Conservation (phyloP, 192 early-diverging fungal species). For the Backusella tuberculispora region DNA sequence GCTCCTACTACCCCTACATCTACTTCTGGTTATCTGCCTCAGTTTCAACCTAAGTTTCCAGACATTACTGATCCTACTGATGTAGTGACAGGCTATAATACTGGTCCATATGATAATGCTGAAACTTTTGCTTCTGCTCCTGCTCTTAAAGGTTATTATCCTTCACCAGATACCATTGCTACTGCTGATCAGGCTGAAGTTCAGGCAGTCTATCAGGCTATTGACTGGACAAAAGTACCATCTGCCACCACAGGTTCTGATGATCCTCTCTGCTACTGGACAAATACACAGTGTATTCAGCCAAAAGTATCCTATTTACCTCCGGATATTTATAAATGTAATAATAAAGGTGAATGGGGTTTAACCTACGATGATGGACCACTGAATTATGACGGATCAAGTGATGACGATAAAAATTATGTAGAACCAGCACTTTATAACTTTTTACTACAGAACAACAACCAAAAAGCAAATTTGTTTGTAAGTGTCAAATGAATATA, state of each 20-base stretch:
- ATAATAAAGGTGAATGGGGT: slow-evolving; percentile 39
- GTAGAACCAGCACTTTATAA: slow-evolving; percentile 38
- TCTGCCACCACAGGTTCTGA: neutral
- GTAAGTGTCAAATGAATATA: slow-evolving; percentile 6
- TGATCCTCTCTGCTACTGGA: slow-evolving; percentile 33
- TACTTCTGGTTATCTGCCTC: slow-evolving; percentile 11
- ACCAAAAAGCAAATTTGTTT: slow-evolving; percentile 45
- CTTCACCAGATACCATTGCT: slow-evolving; percentile 21
- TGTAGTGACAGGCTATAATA: slow-evolving; percentile 6
- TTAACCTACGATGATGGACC: slow-evolving; percentile 54
- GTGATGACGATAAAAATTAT: slow-evolving; percentile 14
- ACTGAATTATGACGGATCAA: neutral
- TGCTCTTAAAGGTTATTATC: slow-evolving; percentile 29
- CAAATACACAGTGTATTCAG: slow-evolving; percentile 14
- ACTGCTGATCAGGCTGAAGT: slow-evolving; percentile 37
- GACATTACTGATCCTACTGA: slow-evolving; percentile 18
- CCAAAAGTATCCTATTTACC: slow-evolving; percentile 24
- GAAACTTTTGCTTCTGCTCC: neutral
- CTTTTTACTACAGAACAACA: slow-evolving; percentile 35
- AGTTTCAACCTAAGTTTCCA: slow-evolving; percentile 29
- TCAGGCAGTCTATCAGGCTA: slow-evolving; percentile 21
- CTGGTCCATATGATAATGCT: slow-evolving; percentile 26
- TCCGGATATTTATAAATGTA: slow-evolving; percentile 33
- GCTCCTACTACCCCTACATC: neutral
- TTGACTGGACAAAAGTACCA: slow-evolving; percentile 36